A percentile compares a stretch with the other conserved stretches of the same genome.
Conservation (phyloP, 1,139 yeast species). For the Magnusiomyces ingens region DNA sequence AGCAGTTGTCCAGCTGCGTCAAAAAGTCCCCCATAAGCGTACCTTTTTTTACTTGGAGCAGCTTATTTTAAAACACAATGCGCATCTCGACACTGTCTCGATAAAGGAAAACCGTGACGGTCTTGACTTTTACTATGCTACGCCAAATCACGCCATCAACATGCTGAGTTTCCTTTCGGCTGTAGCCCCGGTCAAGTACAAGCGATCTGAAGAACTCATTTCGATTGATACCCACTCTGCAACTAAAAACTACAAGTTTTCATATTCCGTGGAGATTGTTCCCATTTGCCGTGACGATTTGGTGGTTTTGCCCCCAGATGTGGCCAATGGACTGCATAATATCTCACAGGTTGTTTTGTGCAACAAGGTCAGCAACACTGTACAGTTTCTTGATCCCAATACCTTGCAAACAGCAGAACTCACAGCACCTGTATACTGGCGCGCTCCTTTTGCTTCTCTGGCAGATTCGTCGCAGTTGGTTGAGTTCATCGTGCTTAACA, state of each 20-base stretch:
- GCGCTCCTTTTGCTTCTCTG: constrained; percentile 73
- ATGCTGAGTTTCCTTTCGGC: constrained; percentile 86
- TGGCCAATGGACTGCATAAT: constrained; percentile 82
- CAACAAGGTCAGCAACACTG: constrained; percentile 67
- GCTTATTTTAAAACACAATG: constrained; percentile 84
- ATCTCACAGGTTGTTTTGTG: constrained; percentile 80
- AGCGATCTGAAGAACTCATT: constrained; percentile 85
- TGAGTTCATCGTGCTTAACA: constrained; percentile 90
- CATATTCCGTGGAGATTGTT: constrained; percentile 88
- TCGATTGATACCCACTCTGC: constrained; percentile 92
- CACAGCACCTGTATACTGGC: constrained; percentile 73
- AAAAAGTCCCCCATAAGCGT: constrained; percentile 93
- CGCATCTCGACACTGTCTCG: constrained; percentile 90
- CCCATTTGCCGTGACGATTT: constrained; percentile 98
- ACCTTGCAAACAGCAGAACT: constrained; percentile 79
- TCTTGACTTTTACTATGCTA: constrained; percentile 84
- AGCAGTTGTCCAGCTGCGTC: constrained; percentile 95
- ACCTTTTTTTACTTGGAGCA: constrained; percentile 94
- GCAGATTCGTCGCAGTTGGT: constrained; percentile 69
- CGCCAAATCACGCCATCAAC: constrained; percentile 84
- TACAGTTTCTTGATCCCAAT: constrained; percentile 81
- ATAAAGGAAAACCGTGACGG: constrained; percentile 93
- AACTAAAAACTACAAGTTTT: constrained; percentile 77
- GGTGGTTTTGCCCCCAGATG: constrained; percentile 76
- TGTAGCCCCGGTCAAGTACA: constrained; percentile 81